Base-by-base conservation (phyloP, 2,329 filamentous ascomycete species). In the Hypoxylon sp. region DNA sequence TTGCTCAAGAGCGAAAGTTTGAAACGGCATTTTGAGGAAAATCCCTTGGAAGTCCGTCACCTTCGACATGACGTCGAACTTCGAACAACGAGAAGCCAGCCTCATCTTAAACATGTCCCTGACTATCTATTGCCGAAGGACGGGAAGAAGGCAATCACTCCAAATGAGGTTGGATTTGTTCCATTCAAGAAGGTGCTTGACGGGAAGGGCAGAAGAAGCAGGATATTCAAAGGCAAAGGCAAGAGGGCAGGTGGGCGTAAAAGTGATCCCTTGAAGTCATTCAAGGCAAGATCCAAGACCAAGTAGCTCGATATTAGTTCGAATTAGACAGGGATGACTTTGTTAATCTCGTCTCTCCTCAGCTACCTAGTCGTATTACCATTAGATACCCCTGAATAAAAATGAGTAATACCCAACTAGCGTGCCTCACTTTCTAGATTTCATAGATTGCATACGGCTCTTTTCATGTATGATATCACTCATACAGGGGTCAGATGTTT, bases 1-100 rank as follows among this genome's bases (percentile, higher is more conserved):
- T 85, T 99, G 11, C 85, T 98, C 74, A 97, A 97, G 82, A 95
- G 92, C 72, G 95, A 98, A 77, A 98, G 97, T 81, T 84, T 99
- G 60, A 94, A 96, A 81, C 88, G 94, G 56, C 93, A 98, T 83
- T 99, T 98, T 76, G 96, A 98, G 78, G 96, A 99, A 80, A 98
- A 99, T 79, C 96, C 96, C 0, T 89, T 91, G 32, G 95, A 98
- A 77, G 82, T 98, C 71, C 88, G 89, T 39, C 93, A 97, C 78
- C 84, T 98, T 72, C 89, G 95, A 27, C 96, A 99, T 78, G 96
- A 99, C 78, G 91, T 91, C 39, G 95, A 98, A 79, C 85, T 97
- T 62, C 88, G 94, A 67, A 90, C 94, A 24, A 93, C 94, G 13
- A 86, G 93, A 65, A 90, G 94, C 50, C 94, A 98, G 80, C 88